phyloP scores from a whole-genome alignment of 805 yeast species.

The Starmerella cellae region DNA sequence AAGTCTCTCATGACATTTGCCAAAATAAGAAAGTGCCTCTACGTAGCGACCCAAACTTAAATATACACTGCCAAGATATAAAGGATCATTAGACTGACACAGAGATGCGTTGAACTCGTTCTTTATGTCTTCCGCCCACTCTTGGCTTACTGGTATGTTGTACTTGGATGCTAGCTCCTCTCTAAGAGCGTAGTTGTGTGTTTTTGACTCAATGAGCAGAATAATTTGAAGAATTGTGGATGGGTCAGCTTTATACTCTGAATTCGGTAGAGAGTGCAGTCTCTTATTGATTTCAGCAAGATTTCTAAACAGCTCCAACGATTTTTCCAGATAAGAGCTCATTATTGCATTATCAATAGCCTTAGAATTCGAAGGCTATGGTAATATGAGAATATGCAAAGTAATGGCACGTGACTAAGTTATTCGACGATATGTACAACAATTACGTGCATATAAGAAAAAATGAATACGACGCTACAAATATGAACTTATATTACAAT shows the following conservation, averaged over 20 bases:
- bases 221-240: conserved; percentile 38
- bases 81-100: conserved; percentile 1
- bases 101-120: conserved; percentile 3
- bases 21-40: background rate
- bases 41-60: conserved; percentile 8
- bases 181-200: conserved; percentile 3
- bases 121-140: background rate
- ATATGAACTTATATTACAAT: too few relatives aligned
- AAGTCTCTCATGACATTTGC: background rate
- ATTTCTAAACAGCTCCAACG: background rate
- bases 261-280: background rate
- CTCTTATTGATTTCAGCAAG: background rate
- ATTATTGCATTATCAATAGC: too few relatives aligned
- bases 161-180: background rate
- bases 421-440: too few relatives aligned
- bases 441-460: too few relatives aligned
- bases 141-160: background rate
- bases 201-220: background rate
- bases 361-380: too few relatives aligned
- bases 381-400: too few relatives aligned
- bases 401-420: too few relatives aligned
- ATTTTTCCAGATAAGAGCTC: too few relatives aligned
- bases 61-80: conserved; percentile 3
- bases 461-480: too few relatives aligned
- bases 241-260: background rate